These are phyloP conservation scores for Vitis hybrid DNA, from an alignment of 177 flowering plant species.

Conservation along the genomic window DNA sequence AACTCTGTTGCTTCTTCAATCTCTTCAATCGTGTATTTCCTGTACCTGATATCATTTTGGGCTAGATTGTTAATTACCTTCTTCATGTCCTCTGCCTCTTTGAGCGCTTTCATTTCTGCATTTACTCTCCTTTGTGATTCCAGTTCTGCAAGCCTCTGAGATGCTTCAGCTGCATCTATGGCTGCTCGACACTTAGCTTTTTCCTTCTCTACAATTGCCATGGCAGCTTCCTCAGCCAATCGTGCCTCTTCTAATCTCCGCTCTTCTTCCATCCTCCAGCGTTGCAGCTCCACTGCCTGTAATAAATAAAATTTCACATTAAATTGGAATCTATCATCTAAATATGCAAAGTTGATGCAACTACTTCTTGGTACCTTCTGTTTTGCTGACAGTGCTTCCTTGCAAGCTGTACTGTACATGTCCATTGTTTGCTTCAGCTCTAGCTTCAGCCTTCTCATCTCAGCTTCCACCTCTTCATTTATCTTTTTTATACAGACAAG, in stretches of 20 bases:
- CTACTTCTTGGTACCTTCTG: conserved; percentile 29
- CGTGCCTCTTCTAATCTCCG: conserved; percentile 37
- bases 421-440: conserved; percentile 58
- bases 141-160: conserved; percentile 43
- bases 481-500: not conserved
- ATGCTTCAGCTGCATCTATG: conserved; percentile 47
- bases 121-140: conserved; percentile 42
- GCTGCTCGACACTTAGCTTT: conserved; percentile 47
- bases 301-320: conserved; percentile 3
- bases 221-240: conserved; percentile 40
- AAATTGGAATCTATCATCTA: not conserved
- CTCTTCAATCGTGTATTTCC: conserved; percentile 44
- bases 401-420: conserved; percentile 51
- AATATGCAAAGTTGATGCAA: not conserved
- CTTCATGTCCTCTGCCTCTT: conserved; percentile 36
- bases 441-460: conserved; percentile 46
- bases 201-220: conserved; percentile 45
- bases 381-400: conserved; percentile 44
- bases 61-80: conserved; percentile 17
- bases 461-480: conserved; percentile 54
- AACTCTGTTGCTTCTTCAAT: conserved; percentile 42
- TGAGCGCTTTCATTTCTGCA: conserved; percentile 37
- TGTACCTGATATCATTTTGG: conserved; percentile 30
- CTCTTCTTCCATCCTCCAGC: conserved; percentile 48
- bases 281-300: conserved; percentile 48